phyloP scores from a whole-genome alignment of 225 moss, liverwort and hornwort genomes.

The Pseudisothecium myosuroides region DNA sequence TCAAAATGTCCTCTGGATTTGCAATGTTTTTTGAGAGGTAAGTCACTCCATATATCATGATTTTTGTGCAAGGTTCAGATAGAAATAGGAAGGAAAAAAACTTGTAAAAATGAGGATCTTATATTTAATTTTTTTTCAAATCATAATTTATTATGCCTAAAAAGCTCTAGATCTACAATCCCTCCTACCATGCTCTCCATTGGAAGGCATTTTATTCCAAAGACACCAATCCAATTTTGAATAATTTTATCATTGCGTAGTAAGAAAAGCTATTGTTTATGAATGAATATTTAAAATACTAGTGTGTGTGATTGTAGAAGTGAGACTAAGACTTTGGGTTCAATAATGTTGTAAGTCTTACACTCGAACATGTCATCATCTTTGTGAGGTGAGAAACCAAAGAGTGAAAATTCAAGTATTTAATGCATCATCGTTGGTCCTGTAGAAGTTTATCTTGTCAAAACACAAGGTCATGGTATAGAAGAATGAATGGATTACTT shows the following conservation, averaged over 20 bases:
- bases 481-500: not conserved
- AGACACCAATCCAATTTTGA: not conserved
- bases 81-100: not conserved
- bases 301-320: not conserved
- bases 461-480: not conserved
- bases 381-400: rapidly evolving
- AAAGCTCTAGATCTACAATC: not conserved
- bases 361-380: not conserved
- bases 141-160: not conserved
- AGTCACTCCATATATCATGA: not conserved
- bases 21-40: not conserved
- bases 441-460: rapidly evolving
- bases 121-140: not conserved
- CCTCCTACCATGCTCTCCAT: not conserved
- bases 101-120: not conserved
- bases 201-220: not conserved
- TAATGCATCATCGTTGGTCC: not conserved
- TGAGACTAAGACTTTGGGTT: not conserved
- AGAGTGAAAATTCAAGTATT: not conserved
- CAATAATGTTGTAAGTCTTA: not conserved
- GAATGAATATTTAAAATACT: not conserved
- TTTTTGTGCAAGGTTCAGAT: not conserved
- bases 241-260: not conserved
- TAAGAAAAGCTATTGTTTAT: not conserved
- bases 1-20: too few relatives aligned